A percentile compares a stretch with the other conserved stretches of the same genome.
Conservation (phyloP, 768 basidiomycete genomes). For the Inosperma sp. region DNA sequence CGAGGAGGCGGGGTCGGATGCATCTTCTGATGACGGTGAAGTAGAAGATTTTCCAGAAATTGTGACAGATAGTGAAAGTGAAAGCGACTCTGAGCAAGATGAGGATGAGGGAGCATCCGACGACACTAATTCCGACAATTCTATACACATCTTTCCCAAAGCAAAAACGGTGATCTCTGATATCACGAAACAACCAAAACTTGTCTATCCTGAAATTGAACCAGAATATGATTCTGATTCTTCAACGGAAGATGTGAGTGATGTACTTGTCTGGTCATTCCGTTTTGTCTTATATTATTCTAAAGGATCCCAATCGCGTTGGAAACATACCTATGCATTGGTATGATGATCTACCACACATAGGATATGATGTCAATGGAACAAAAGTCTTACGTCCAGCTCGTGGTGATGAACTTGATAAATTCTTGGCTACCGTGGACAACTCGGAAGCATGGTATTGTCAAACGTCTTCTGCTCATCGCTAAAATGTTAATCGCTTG, state of each 20-base stretch:
- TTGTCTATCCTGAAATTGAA: conserved; percentile 83
- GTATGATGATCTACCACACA: conserved; percentile 99
- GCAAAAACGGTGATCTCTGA: conserved; percentile 67
- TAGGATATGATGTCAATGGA: conserved; percentile 94
- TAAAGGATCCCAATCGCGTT: conserved; percentile 87
- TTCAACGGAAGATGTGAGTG: conserved; percentile 82
- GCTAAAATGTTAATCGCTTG: not conserved
- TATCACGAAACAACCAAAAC: conserved; percentile 81
- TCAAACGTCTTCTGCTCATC: not conserved
- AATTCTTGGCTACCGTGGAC: conserved; percentile 90
- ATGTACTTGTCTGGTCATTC: conserved; percentile 7
- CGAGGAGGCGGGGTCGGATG: conserved; percentile 52
- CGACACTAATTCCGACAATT: conserved; percentile 39
- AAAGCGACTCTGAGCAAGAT: conserved; percentile 35
- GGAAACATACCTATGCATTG: conserved; percentile 96
- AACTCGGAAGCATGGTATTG: conserved; percentile 82
- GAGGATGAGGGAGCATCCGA: conserved; percentile 41
- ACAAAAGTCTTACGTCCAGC: conserved; percentile 92
- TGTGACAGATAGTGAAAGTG: conserved; percentile 49
- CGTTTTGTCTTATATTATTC: conserved; percentile 12
- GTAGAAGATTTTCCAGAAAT: conserved; percentile 75
- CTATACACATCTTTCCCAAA: conserved; percentile 56
- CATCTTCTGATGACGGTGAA: conserved; percentile 51
- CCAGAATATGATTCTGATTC: conserved; percentile 90
- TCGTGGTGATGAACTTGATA: conserved; percentile 94